Conservation (phyloP, 331 rosid genomes). For the Spiraea crenata region DNA sequence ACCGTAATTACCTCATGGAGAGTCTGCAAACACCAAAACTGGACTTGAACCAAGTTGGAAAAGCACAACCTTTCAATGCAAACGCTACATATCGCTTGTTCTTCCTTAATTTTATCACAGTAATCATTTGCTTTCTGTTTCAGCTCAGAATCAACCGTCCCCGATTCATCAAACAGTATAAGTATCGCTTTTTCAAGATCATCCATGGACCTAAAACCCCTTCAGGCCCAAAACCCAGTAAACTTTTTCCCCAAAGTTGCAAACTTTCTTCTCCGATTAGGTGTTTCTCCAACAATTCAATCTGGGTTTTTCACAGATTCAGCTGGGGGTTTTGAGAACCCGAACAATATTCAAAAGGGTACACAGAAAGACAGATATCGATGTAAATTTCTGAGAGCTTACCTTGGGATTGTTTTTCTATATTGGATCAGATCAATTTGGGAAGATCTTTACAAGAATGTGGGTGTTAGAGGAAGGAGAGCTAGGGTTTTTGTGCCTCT, state of each 20-base stretch:
- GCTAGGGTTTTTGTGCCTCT: constrained; percentile 27
- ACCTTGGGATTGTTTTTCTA: constrained; percentile 22
- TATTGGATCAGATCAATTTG: constrained; percentile 35
- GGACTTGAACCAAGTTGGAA: constrained; percentile 73
- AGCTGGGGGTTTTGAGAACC: constrained; percentile 16
- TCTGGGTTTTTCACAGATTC: constrained; percentile 18
- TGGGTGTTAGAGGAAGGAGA: not conserved
- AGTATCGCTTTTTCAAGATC: constrained; percentile 86
- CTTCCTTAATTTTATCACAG: constrained; percentile 65
- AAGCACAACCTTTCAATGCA: constrained; percentile 71
- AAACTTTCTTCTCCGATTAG: constrained; percentile 13
- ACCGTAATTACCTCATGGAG: constrained; percentile 67
- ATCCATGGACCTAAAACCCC: constrained; percentile 51
- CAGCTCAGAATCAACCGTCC: constrained; percentile 59
- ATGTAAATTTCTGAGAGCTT: constrained; percentile 29
- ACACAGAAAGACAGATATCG: constrained; percentile 16
- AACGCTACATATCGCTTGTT: constrained; percentile 58
- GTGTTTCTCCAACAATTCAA: constrained; percentile 4
- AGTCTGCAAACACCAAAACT: constrained; percentile 93
- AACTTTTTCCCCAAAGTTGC: not conserved
- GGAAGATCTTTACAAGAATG: constrained; percentile 25
- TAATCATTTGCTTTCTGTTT: constrained; percentile 64
- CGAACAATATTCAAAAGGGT: constrained; percentile 4
- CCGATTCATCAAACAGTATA: constrained; percentile 82
- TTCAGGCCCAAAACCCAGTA: constrained; percentile 9